These are phyloP conservation scores for Teratosphaeria pseudoeucalypti DNA, from an alignment of 2,329 filamentous ascomycete species.

Conservation along the genomic window DNA sequence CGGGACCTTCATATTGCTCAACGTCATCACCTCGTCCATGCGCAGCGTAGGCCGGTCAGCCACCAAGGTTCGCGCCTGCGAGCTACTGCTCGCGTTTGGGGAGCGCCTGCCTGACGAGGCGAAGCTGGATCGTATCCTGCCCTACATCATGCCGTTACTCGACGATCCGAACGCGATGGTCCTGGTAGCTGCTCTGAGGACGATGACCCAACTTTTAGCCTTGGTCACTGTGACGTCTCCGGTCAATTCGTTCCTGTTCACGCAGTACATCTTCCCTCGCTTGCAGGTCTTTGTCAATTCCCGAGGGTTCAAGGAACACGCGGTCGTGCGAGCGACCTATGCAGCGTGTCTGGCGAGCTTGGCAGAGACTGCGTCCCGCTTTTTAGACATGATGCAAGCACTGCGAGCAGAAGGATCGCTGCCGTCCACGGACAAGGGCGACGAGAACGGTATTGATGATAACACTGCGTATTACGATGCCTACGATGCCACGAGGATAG, in stretches of 20 bases:
- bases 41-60: conserved; percentile 80
- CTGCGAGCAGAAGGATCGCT: conserved; percentile 74
- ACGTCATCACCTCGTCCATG: conserved; percentile 76
- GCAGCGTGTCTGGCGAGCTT: conserved; percentile 84
- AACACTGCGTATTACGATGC: conserved; percentile 65
- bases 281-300: conserved; percentile 48
- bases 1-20: conserved; percentile 84
- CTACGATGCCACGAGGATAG: conserved; percentile 76
- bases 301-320: conserved; percentile 36
- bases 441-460: conserved; percentile 55
- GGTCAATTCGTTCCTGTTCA: conserved; percentile 57
- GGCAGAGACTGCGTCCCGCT: conserved; percentile 72
- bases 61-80: conserved; percentile 80
- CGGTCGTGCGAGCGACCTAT: conserved; percentile 78
- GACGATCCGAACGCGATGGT: conserved; percentile 77
- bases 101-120: conserved; percentile 89
- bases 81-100: conserved; percentile 82
- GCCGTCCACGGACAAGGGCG: conserved; percentile 64
- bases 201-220: conserved; percentile 77
- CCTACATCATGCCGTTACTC: conserved; percentile 75
- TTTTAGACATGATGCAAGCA: conserved; percentile 84
- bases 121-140: conserved; percentile 84
- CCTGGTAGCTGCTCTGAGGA: conserved; percentile 72
- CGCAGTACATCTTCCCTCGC: conserved; percentile 53
- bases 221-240: conserved; percentile 80